phyloP scores from a whole-genome alignment of 2,329 filamentous ascomycete genomes.

The Parascedosporium putredinis region DNA sequence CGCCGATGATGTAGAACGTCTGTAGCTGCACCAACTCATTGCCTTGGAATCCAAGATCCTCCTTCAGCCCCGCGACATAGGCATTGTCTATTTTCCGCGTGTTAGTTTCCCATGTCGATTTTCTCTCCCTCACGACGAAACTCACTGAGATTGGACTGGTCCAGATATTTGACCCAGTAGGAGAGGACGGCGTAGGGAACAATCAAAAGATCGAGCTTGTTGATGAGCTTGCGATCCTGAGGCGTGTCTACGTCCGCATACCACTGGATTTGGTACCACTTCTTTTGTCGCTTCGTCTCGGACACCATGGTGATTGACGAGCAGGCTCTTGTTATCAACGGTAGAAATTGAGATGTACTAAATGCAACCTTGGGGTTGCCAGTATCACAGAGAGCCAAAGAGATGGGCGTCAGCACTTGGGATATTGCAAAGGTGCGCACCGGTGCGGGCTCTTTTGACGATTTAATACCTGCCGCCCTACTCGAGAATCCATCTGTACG shows the following conservation, averaged over 20 bases:
- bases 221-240: constrained; percentile 27
- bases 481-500: too few relatives aligned
- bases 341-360: too few relatives aligned
- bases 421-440: too few relatives aligned
- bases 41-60: constrained; percentile 38
- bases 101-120: not conserved
- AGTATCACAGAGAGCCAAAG: too few relatives aligned
- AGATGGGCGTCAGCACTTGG: too few relatives aligned
- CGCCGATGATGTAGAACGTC: constrained; percentile 35
- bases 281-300: not conserved
- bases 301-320: not conserved
- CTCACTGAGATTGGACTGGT: constrained; percentile 17
- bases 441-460: too few relatives aligned
- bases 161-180: constrained; percentile 18
- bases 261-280: constrained; percentile 24
- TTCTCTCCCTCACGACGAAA: not conserved
- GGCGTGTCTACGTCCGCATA: constrained; percentile 35
- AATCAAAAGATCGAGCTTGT: constrained; percentile 46
- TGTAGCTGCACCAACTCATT: constrained; percentile 46
- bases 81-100: constrained; percentile 27
- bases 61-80: constrained; percentile 42
- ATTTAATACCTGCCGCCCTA: not conserved
- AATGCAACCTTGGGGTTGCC: too few relatives aligned
- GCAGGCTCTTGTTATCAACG: not conserved
- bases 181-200: constrained; percentile 17